Base-by-base conservation (phyloP, 2,329 filamentous ascomycete genomes). In the Pseudonectria buxi region DNA sequence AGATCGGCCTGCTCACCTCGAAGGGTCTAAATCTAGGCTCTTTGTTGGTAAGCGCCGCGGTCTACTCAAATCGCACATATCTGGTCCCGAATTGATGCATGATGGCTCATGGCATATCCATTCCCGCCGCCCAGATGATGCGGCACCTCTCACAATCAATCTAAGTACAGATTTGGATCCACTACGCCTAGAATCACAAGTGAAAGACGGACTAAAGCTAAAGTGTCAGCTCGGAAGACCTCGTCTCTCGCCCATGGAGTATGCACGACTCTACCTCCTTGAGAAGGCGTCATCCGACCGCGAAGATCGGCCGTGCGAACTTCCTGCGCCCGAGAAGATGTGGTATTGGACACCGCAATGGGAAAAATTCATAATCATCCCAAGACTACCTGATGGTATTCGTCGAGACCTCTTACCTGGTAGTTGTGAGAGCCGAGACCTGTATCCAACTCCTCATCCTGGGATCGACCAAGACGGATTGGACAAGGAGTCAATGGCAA, bases 231-330 rank as follows among this genome's bases (percentile, higher is more conserved):
- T 62, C 14, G 41, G 32, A 4, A 35, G 42, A 14, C 59, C 61
- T 1, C 55, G 61, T 1, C 32, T 67, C 4, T 64, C 62, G 1
- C 59, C 61, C 1, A 63, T 66, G 60, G 63, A 67, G 28, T 65
- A 65, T 31, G 37, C 51, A 7, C 55, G 63, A 7, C 43, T 54
- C 6, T 62, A 58, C 30, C 47, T 62, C 24, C 39, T 66, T 3
- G 56, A 62, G 30, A 54, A 59, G 28, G 49, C 56, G 5, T 37
- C 42, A 11, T 48, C 56, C 10, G 46, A 53, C 12, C 49, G 40
- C 14, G 48, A 60, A 10, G 35, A 41, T 7, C 40, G 48, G 5
- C 27, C 41, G 2, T 60, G 56, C 30, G 46, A 53, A 14, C 44
- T 66, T 5, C 54, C 51, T 10, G 40, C 42, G 12, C 58, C 60